phyloP scores from a whole-genome alignment of 2,329 filamentous ascomycete genomes.

The Microdochium paspali region DNA sequence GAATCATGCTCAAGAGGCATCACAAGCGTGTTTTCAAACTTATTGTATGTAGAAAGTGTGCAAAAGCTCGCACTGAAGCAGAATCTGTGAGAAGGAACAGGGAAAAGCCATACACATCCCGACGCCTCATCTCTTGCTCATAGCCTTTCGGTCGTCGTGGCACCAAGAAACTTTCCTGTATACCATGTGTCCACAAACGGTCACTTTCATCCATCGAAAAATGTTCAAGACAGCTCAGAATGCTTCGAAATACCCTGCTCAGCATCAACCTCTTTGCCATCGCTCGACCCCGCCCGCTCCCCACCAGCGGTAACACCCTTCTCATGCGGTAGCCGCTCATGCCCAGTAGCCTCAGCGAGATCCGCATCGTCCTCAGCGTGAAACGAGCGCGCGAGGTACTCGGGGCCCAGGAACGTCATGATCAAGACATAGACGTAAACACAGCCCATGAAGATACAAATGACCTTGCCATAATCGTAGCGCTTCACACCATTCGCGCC shows the following conservation, averaged over 20 bases:
- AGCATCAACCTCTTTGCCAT: constrained; percentile 14
- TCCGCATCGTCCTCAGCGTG: constrained; percentile 39
- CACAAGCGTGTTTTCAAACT: no score
- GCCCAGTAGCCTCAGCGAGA: constrained; percentile 33
- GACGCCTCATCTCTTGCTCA: no score
- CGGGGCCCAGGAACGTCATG: constrained; percentile 53
- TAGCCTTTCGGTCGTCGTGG: no score
- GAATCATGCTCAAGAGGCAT: no score
- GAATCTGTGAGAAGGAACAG: no score
- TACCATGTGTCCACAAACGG: not conserved
- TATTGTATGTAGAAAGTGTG: no score
- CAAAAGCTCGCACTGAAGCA: no score
- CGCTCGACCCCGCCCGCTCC: constrained; percentile 5
- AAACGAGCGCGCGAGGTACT: constrained; percentile 41
- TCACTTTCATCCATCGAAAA: no score
- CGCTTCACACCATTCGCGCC: constrained; percentile 37
- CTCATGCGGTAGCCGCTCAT: constrained; percentile 10
- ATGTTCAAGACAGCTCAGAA: constrained; percentile 1
- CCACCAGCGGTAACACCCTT: constrained; percentile 6
- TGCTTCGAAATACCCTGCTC: constrained; percentile 16
- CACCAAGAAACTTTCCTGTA: no score
- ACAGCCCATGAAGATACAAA: constrained; percentile 85
- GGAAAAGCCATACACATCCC: no score
- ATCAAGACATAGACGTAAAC: constrained; percentile 58
- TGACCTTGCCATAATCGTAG: constrained; percentile 73